Percentiles rank a stretch among this genome's conserved stretches.
Conservation (phyloP, 805 yeast genomes). For the Cyberlindnera japonica region DNA sequence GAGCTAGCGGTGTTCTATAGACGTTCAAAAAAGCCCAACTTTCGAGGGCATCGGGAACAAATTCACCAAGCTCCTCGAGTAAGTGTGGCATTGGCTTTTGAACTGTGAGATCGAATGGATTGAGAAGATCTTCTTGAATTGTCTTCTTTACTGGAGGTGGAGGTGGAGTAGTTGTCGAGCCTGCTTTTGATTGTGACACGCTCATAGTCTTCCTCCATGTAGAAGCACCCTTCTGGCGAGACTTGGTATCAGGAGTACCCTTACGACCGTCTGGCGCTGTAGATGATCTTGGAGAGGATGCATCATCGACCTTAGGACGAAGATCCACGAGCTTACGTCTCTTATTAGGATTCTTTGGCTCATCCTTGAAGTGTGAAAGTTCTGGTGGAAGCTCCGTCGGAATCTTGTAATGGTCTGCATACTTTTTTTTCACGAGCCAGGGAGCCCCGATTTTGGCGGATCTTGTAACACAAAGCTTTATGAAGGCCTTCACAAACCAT, state of each 20-base stretch:
- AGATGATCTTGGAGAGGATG: conserved; percentile 1
- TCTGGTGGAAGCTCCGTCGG: conserved; percentile 57
- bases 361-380: conserved; percentile 32
- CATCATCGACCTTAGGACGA: conserved; percentile 10
- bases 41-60: conserved; percentile 48
- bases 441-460: conserved; percentile 89
- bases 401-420: conserved; percentile 66
- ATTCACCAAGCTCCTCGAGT: conserved; percentile 16
- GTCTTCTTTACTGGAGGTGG: conserved; percentile 19
- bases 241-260: conserved; percentile 10
- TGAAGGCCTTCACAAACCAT: conserved; percentile 86
- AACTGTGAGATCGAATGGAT: conserved; percentile 17
- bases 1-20: conserved; percentile 55
- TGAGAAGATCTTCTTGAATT: conserved; percentile 22
- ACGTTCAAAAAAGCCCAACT: conserved; percentile 74
- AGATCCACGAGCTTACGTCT: conserved; percentile 10
- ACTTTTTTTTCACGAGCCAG: conserved; percentile 84
- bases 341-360: conserved; percentile 17
- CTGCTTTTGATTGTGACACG: conserved; percentile 1
- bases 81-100: conserved; percentile 23
- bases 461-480: conserved; percentile 59
- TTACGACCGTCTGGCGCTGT: conserved; percentile 1
- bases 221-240: conserved; percentile 1
- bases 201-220: conserved; percentile 6
- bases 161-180: conserved; percentile 6